Base-by-base conservation (phyloP, 2,329 filamentous ascomycete genomes). In the Penicillium brasilianum region DNA sequence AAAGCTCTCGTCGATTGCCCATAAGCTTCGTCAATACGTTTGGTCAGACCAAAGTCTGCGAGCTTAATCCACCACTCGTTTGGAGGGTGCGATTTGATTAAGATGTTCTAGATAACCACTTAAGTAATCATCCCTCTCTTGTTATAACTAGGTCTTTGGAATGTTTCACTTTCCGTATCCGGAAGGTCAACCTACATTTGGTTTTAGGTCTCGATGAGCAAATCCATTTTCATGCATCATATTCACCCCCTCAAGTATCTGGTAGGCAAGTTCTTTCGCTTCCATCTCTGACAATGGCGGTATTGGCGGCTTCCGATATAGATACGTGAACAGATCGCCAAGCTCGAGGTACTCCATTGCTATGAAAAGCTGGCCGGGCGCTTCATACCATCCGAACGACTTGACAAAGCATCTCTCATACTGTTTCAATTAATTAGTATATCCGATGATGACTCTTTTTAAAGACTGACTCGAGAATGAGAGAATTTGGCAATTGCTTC, bases 201-300 rank as follows among this genome's bases (percentile, higher is more conserved):
- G 59, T 51, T 64, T 64, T 3, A 64, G n/a, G 20, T 64, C 62
- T 34, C 62, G 59, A 25, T 64, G 62, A 20, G 36, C 50, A 34
- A 59, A 61, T 7, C 20, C 50, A 50, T 62, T 58, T 4, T 55
- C 43, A 20, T 64, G 62, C 25, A 64, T 49, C 5, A 55, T 34
- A 13, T 50, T 14, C 11, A 64, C 30, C 2, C 59, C 59, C 1
- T 61, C 56, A 0, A 56, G 46, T 16, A 64, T 48, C 20, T 64
- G 62, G 5, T 14, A 51, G 1, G 44, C 32, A 18, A 64, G 55
- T 3, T 37, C 14, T 37, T n/a, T 30, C 1, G 37, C 37, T 25
- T 64, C 59, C 4, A 6, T 2, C 30, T 64, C 59, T 1, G 59
- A 49, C 3, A 64, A 37, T 10, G 58, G 55, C n/a, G 16, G 1